Conservation (phyloP, 306 rosid species). For the Psophocarpus tetragonolobus region DNA sequence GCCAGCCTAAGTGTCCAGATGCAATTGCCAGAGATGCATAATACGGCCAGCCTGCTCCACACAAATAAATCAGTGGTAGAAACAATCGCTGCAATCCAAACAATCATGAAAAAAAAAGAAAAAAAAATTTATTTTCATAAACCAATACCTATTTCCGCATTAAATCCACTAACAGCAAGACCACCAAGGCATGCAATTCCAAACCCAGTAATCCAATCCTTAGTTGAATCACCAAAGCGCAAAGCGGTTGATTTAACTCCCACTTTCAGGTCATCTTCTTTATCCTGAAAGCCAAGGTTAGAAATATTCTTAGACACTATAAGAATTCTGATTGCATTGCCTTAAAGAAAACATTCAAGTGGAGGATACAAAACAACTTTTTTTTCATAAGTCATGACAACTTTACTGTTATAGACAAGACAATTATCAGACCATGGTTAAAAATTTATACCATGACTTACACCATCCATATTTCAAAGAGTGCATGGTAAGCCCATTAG, state of each 20-base stretch:
- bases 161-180: slow-evolving; percentile 81
- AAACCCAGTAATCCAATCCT: slow-evolving; percentile 79
- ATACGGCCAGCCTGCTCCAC: slow-evolving; percentile 80
- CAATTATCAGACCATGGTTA: slow-evolving; percentile 19
- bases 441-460: slow-evolving; percentile 7
- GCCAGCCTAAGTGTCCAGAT: slow-evolving; percentile 88
- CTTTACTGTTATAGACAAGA: not conserved
- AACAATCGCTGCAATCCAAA: slow-evolving; percentile 18
- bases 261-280: slow-evolving; percentile 87
- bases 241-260: slow-evolving; percentile 97
- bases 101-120: not conserved
- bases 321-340: slow-evolving; percentile 24
- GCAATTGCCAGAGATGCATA: slow-evolving; percentile 75
- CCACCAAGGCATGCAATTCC: slow-evolving; percentile 70
- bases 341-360: slow-evolving; percentile 18
- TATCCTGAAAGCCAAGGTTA: slow-evolving; percentile 65
- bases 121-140: not conserved
- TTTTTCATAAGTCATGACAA: slow-evolving; percentile 16
- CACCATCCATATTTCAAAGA: slow-evolving; percentile 2
- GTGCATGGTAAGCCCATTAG: not conserved
- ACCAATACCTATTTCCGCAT: slow-evolving; percentile 70
- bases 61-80: slow-evolving; percentile 19
- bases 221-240: slow-evolving; percentile 81
- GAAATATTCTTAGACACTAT: not conserved
- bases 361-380: slow-evolving; percentile 16